Percentiles rank a stretch among this genome's conserved stretches.
Evolutionary conservation across 345 rosid genomes (phyloP).

Genomic region (Hibiscus mutabilis): DNA sequence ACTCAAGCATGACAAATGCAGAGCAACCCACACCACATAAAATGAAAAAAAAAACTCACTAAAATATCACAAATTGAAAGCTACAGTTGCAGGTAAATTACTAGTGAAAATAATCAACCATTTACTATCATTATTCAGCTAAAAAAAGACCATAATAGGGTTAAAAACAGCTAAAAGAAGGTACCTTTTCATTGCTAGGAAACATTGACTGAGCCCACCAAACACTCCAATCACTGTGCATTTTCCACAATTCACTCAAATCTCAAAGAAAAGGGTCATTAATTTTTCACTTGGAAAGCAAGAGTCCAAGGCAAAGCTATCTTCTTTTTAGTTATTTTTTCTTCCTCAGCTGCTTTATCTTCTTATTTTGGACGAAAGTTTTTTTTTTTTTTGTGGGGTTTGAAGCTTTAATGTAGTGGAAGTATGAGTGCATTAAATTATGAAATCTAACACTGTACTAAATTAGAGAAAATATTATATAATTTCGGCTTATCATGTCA

Average conservation of each 20-base stretch:
- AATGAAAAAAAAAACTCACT: constrained; percentile 5
- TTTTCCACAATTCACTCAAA: constrained; percentile 22
- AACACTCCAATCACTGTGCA: constrained; percentile 32
- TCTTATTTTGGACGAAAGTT: neutral
- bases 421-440: constrained; percentile 1
- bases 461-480: no score
- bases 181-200: constrained; percentile 42
- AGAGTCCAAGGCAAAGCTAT: constrained; percentile 36
- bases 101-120: neutral
- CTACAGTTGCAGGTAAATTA: constrained; percentile 19
- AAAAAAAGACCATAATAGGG: constrained; percentile 27
- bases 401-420: neutral
- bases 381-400: no score
- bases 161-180: constrained; percentile 25
- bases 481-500: no score
- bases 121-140: neutral
- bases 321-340: neutral
- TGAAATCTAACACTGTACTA: neutral
- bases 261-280: constrained; percentile 8
- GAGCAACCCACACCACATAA: constrained; percentile 10
- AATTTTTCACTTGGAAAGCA: constrained; percentile 14
- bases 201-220: constrained; percentile 55
- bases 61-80: constrained; percentile 17
- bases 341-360: neutral
- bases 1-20: constrained; percentile 19